Evolutionary conservation across 257 asterid species (phyloP), one percentile per base, ranked within the genome.

Genomic region (Echites panduratus): DNA sequence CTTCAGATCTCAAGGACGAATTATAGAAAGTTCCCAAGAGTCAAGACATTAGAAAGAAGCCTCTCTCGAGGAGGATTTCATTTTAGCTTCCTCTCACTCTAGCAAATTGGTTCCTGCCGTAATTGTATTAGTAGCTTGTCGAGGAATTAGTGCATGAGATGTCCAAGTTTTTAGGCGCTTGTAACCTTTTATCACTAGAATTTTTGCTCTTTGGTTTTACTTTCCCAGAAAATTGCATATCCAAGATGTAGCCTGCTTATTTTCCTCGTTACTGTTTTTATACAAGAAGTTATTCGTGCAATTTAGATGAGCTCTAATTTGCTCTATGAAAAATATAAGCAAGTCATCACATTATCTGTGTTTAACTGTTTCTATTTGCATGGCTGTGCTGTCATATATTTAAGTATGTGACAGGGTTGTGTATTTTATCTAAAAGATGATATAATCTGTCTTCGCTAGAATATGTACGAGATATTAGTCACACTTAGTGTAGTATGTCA

Each of bases 1-100:
- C 79, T 41, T 72, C 75, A 64, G 78, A 54, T 47, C 29, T 82
- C 78, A 90, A 83, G 83, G 96, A 92, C 75, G 98, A 92, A 85
- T 75, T 92, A 81, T 92, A 89, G 88, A 20, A 26, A 27, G n/a
- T 10, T 54, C 52, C 32, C 11, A 20, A n/a, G n/a, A n/a, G n/a
- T n/a, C n/a, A n/a, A 56, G 38, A 32, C 38, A 32, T 32, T 32
- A 32, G 38, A 32, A 32, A 32, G 38, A 32, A 32, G 38, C 38
- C 38, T 32, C 38, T 32, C 38, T 32, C 38, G 38, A 32, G 38
- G 38, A n/a, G 38, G 73, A 61, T 71, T 38, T 64, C 24, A 35
- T 73, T 77, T 68, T 80, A 65, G 64, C 56, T 17, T 61, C 73
- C 80, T 45, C 64, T 69, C 65, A 50, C 70, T 45, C 7, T 52